Percentiles rank a stretch among this genome's conserved stretches.
Evolutionary conservation across 2,329 filamentous ascomycete genomes (phyloP).

Genomic region (Phaeomoniella chlamydospora): DNA sequence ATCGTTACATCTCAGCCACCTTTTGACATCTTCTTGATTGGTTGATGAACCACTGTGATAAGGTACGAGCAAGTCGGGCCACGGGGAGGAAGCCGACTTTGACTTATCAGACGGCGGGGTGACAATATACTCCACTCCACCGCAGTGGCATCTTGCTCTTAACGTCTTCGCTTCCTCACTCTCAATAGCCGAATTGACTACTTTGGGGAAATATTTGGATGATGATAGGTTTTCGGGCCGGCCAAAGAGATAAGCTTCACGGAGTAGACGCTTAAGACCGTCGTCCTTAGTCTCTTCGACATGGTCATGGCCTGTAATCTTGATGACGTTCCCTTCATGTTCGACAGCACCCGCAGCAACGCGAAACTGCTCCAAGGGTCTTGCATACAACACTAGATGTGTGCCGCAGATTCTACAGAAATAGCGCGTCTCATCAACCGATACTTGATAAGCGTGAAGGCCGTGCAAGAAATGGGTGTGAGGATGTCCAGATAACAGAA

Average conservation of each 20-base stretch:
- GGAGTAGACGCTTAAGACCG: constrained; percentile 7
- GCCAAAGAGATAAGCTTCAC: too few species aligned
- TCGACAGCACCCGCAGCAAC: constrained; percentile 6
- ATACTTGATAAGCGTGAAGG: constrained; percentile 29
- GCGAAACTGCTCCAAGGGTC: constrained; percentile 6
- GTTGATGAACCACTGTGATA: constrained; percentile 22
- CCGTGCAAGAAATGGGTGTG: constrained; percentile 15
- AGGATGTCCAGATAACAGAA: constrained; percentile 28
- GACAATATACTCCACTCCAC: constrained; percentile 40
- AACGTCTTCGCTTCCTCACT: constrained; percentile 1
- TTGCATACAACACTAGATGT: constrained; percentile 7
- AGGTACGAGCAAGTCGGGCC: constrained; percentile 39
- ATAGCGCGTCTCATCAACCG: constrained; percentile 18
- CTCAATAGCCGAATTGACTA: too few species aligned
- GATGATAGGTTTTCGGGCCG: constrained; percentile 6
- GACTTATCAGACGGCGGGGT: constrained; percentile 37
- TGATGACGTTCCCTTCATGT: constrained; percentile 7
- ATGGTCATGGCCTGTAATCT: constrained; percentile 8
- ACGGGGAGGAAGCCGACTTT: constrained; percentile 28
- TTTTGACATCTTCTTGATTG: constrained; percentile 38
- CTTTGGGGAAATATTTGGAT: constrained; percentile 3
- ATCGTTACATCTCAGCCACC: constrained; percentile 39
- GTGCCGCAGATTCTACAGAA: constrained; percentile 10
- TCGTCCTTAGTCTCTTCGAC: constrained; percentile 11
- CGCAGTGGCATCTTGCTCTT: constrained; percentile 16